Percentiles rank a stretch among this genome's conserved stretches.
Conservation (phyloP, 179 eudicot genomes). For the Amaranthus tricolor region DNA sequence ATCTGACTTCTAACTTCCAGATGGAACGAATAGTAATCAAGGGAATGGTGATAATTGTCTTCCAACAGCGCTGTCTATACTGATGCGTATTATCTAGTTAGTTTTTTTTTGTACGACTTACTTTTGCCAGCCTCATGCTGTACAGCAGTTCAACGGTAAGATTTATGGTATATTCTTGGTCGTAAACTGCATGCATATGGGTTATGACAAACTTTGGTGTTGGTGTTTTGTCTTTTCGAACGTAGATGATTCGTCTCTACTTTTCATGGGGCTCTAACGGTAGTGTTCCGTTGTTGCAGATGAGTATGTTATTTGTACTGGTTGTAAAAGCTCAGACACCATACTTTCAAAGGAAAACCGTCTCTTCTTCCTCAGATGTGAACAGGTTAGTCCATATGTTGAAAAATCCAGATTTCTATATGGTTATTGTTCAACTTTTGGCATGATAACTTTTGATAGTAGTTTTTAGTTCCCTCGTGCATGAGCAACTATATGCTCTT, state of each 20-base stretch:
- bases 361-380: constrained; percentile 86
- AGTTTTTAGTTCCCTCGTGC: neutral
- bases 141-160: neutral
- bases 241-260: neutral
- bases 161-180: neutral
- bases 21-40: no score
- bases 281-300: constrained; percentile 29
- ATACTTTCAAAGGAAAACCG: constrained; percentile 82
- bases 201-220: neutral
- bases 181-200: neutral
- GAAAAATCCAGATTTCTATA: neutral
- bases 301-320: constrained; percentile 92
- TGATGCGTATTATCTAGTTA: neutral
- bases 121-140: neutral
- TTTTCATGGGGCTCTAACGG: neutral
- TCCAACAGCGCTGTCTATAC: neutral
- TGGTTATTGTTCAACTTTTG: neutral
- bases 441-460: neutral
- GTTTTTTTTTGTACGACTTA: neutral
- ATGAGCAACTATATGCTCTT: neutral
- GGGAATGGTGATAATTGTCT: neutral
- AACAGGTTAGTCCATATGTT: constrained; percentile 46
- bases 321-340: constrained; percentile 92
- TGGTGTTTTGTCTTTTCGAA: neutral
- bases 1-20: no score